Conservation (phyloP, 371 early-diverging fungal genomes). For the Enterospora canceri region DNA sequence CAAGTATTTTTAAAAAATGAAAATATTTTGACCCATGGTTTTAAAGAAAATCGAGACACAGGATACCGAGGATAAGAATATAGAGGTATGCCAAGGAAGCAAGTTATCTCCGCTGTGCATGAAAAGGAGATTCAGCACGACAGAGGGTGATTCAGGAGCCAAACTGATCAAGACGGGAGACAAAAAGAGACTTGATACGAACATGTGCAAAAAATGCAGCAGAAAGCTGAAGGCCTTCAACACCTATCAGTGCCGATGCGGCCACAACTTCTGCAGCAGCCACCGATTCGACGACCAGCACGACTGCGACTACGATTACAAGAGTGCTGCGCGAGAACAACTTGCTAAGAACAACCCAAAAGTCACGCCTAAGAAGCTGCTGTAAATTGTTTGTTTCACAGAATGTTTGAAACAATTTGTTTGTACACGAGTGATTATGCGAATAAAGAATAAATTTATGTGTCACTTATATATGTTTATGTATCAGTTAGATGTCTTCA, state of each 20-base stretch:
- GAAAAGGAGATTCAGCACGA: constrained; percentile 1
- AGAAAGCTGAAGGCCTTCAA: constrained; percentile 46
- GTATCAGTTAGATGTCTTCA: neutral
- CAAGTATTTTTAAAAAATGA: neutral
- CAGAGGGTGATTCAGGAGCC: neutral
- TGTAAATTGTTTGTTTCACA: neutral
- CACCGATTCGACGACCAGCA: constrained; percentile 57
- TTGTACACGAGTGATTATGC: neutral
- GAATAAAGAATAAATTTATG: neutral
- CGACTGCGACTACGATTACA: constrained; percentile 55
- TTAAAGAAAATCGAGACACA: constrained; percentile 7
- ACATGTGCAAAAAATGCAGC: constrained; percentile 43
- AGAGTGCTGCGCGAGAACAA: constrained; percentile 36
- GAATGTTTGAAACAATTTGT: neutral
- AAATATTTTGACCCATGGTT: constrained; percentile 6
- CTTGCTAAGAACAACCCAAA: constrained; percentile 54
- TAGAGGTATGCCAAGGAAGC: neutral
- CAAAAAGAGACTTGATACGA: neutral
- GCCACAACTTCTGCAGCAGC: constrained; percentile 45
- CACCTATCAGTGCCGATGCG: constrained; percentile 54
- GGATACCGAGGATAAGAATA: neutral
- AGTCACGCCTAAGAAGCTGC: constrained; percentile 41
- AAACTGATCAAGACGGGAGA: neutral
- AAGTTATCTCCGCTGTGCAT: constrained; percentile 7
- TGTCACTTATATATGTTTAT: too few relatives aligned